Base-by-base conservation (phyloP, 176 grass and related monocot genomes). In the Echinochloa phyllopogon region DNA sequence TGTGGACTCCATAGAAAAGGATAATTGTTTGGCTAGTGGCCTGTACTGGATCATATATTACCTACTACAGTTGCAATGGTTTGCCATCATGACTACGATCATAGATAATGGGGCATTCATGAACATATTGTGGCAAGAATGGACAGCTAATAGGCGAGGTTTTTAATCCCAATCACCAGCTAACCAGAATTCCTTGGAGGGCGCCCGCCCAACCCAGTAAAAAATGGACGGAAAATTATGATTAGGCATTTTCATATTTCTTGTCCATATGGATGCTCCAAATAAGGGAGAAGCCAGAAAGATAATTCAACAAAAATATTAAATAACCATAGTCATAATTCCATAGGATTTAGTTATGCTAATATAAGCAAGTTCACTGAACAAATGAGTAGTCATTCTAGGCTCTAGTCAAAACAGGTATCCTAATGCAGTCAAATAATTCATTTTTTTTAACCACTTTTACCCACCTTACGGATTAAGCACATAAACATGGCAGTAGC, bases 231-330 rank as follows among this genome's bases (percentile, higher is more conserved):
- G 29, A 33, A 33, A 33, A 33, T 33, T 33, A 33, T 33, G 29
- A 33, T 33, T 33, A 33, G 29, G 29, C 29, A 1, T 33, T 33
- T 33, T 33, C 29, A 33, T 33, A 33, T 33, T 33, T 33, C 29
- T 33, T 33, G 29, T 33, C 29, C 29, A 33, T 33, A 33, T 33
- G 29, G 29, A 33, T 33, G 29, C 29, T 33, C 29, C 29, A 33
- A 33, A 33, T 33, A 33, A 33, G 29, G 29, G 29, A 33, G 29
- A 33, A 33, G 29, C 29, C 29, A 33, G 29, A 33, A 33, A 33
- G 29, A 33, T 33, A 33, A 83, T 74, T 74, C 20, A 21, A 72
- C 41, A 49, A 24, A 83, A 44, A 51, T 51, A 74, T 51, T 24
- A 14, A 11, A 51, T 51, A 51, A 16, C 3, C 3, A 16, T 51